Base-by-base conservation (phyloP, 768 basidiomycete genomes). In the Phylloporus sp. region DNA sequence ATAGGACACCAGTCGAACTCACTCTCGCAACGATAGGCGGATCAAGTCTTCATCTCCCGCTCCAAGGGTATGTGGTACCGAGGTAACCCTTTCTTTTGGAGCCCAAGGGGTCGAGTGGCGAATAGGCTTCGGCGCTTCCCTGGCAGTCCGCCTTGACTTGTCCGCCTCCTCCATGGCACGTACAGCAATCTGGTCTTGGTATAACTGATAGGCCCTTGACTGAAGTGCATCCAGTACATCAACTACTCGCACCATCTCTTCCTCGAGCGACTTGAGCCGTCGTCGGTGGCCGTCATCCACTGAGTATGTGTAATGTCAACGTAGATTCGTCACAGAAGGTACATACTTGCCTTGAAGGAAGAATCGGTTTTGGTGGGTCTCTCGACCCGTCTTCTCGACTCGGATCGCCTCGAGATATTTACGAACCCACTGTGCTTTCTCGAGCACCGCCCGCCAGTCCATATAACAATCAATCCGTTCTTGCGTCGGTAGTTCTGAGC, bases 361-460 rank as follows among this genome's bases (percentile, higher is more conserved):
- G 53, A 71, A 72, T 3, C 69, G 59, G n/a, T 40, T 55, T 7
- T 58, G 54, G 31, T 72, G 72, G 23, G 72, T 59, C 1, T 64
- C 55, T 26, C 69, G 53, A 0, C 72, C 72, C 0, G 55, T 50
- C 41, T 59, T 61, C 44, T 73, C 72, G 0, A 62, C 59, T 2
- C 70, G 59, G 18, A 72, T 65, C 9, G 67, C 69, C 39, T 69
- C 64, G 10, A 71, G 50, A 45, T 72, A 73, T 29, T 52, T 40
- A 28, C 56, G 58, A 38, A 66, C 54, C 56, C 59, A 55, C 7
- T 56, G 57, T 2, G 52, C 55, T 28, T 67, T 63, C 23, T 65
- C 50, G 9, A 60, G 47, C 16, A 58, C 53, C 2, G 26, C 35
- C 1, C 44, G 32, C 48, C 59, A 52, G 41, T 62, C 59, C 0